A percentile compares a stretch with the other conserved stretches of the same genome.
Evolutionary conservation across 2,329 filamentous ascomycete species (phyloP).

Genomic region (Colletotrichum sansevieriae): DNA sequence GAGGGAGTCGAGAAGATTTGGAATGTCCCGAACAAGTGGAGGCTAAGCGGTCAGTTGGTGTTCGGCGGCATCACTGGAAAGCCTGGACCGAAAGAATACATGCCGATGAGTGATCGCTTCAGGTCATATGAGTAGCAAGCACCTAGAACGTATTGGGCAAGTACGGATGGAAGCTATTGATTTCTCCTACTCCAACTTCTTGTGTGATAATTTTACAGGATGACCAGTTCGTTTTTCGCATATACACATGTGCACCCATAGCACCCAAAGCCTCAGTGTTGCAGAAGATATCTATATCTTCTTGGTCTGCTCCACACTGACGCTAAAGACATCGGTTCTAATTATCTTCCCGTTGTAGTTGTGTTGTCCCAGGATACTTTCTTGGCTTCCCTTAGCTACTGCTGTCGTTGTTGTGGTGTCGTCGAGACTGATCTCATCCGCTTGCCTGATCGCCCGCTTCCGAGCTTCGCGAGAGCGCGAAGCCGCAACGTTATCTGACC

Average conservation of each 20-base stretch:
- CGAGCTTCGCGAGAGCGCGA: neutral
- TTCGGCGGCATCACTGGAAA: constrained; percentile 76
- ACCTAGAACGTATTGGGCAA: neutral
- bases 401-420: neutral
- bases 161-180: no score
- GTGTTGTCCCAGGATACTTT: neutral
- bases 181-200: no score
- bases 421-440: neutral
- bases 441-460: neutral
- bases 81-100: constrained; percentile 73
- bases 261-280: neutral
- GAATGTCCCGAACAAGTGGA: constrained; percentile 80
- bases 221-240: no score
- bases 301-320: neutral
- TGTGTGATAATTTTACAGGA: no score
- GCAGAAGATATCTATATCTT: neutral
- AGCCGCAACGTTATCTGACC: constrained; percentile 1
- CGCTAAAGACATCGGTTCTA: constrained; percentile 4
- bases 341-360: neutral
- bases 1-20: constrained; percentile 76
- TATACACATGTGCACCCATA: no score
- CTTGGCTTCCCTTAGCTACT: neutral
- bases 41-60: constrained; percentile 85
- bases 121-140: constrained; percentile 63
- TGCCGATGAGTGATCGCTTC: constrained; percentile 74